Evolutionary conservation across 2,329 filamentous ascomycete species (phyloP).

Genomic region (Fusarium transvaalense): DNA sequence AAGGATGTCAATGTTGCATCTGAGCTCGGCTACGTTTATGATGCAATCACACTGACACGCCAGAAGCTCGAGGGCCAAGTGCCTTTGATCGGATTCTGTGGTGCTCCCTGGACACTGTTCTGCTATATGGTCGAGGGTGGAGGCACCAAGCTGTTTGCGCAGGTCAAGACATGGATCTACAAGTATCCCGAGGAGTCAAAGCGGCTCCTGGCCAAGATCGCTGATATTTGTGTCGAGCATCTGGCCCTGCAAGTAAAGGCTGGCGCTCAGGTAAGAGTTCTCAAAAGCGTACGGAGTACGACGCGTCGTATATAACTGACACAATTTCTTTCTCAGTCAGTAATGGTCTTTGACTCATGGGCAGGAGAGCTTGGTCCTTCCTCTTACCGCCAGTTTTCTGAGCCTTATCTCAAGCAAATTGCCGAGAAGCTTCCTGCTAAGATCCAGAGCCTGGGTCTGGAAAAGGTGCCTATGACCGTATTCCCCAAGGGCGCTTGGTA

Average conservation of each 20-base stretch:
- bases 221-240: constrained; percentile 95
- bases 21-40: constrained; percentile 94
- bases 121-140: constrained; percentile 99
- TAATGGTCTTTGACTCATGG: constrained; percentile 99
- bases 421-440: constrained; percentile 81
- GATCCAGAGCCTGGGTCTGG: constrained; percentile 79
- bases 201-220: constrained; percentile 87
- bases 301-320: constrained; percentile 3
- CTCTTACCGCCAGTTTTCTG: constrained; percentile 85
- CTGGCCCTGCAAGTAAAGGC: constrained; percentile 92
- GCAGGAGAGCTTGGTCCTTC: constrained; percentile 90
- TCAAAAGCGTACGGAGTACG: background rate
- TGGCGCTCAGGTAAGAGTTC: constrained; percentile 78
- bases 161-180: constrained; percentile 97
- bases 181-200: constrained; percentile 85
- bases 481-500: constrained; percentile 99
- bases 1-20: constrained; percentile 85
- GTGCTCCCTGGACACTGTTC: constrained; percentile 94
- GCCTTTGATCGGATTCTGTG: constrained; percentile 95
- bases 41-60: constrained; percentile 91
- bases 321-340: constrained; percentile 64
- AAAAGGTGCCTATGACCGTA: constrained; percentile 93
- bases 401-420: constrained; percentile 89
- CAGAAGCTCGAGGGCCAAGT: constrained; percentile 89
- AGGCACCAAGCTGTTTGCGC: constrained; percentile 92